Evolutionary conservation across 2,329 filamentous ascomycete genomes (phyloP), one percentile per base, ranked within the genome.

Genomic region (Gremmenia infestans): DNA sequence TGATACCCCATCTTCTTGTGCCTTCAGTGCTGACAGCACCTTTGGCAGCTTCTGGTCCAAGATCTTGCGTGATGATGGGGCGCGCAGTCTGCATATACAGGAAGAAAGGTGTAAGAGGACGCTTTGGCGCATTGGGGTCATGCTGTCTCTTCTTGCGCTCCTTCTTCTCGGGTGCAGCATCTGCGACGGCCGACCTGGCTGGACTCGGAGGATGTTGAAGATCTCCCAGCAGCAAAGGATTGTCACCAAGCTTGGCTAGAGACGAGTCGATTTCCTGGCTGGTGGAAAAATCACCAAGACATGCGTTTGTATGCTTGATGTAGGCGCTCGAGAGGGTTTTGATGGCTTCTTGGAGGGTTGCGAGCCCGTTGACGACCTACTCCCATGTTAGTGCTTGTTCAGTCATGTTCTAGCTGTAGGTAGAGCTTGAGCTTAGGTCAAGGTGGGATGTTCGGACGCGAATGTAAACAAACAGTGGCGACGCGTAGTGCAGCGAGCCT

Each of bases 51-150:
- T 84, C 80, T n/a, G 82, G 71, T 22, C 88, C 89, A 11, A 96
- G 81, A 65, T 95, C 91, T 36, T 78, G 80, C 55, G 89, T 87
- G 65, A 97, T 94, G 70, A 89, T 87, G 51, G 86, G 82, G 50
- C 94, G 88, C 62, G 91, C 91, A 62, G 88, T 87, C 72, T 95
- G 88, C 80, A 96, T 91, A 78, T 91, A 97, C 59, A 97, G 78
- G 78, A 97, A 96, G 78, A 95, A 97, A 2, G 93, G 91, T 5
- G 93, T 97, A 69, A 97, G 74, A 8, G 93, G 92, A 50, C 92
- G 86, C 82, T 97, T 97, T 58, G 93, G 93, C 6, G 92, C 92
- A 72, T 96, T 96, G 64, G 92, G 92, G 72, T 97, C 93, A 68
- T 89, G 86, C 43, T 85, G 85, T 59, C 86, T 83, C 79, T 92